Percentiles rank a stretch among this genome's conserved stretches.
Conservation (phyloP, 176 grass and related monocot species). For the Bromus sterilis region DNA sequence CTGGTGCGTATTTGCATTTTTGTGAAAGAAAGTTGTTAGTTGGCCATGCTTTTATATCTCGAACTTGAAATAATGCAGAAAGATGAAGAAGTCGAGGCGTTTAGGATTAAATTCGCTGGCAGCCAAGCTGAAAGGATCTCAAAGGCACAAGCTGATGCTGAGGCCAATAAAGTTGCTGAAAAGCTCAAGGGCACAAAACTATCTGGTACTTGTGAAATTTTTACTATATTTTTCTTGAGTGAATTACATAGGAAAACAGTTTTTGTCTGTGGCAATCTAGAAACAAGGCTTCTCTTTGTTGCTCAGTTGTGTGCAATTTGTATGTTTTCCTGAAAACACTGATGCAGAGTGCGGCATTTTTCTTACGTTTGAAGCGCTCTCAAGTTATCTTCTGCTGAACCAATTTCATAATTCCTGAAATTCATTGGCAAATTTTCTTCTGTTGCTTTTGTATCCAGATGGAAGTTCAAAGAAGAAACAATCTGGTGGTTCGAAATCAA, state of each 20-base stretch:
- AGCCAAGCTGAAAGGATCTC: conserved; percentile 77
- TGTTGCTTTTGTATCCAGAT: conserved; percentile 11
- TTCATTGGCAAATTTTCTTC: not conserved
- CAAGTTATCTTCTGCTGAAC: not conserved
- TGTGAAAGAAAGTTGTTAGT: not conserved
- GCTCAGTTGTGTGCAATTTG: not conserved
- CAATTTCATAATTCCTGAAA: not conserved
- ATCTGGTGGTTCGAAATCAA: conserved; percentile 58
- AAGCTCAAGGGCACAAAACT: conserved; percentile 75
- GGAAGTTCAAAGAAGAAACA: conserved; percentile 58
- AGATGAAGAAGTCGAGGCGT: conserved; percentile 61
- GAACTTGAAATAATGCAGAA: conserved; percentile 48
- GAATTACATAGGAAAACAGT: not conserved
- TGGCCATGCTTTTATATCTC: not conserved
- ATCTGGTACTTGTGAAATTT: conserved; percentile 36
- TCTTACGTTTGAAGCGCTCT: not conserved
- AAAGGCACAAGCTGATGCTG: conserved; percentile 61
- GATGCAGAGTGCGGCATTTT: not conserved
- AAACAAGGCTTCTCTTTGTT: not conserved
- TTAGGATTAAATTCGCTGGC: conserved; percentile 71
- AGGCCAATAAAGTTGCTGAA: conserved; percentile 59
- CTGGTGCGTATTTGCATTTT: conserved; percentile 43
- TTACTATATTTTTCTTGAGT: not conserved
- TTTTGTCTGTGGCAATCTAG: not conserved
- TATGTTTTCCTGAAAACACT: not conserved